Evolutionary conservation across 2,329 filamentous ascomycete species (phyloP).

Genomic region (Stemphylium vesicarium): DNA sequence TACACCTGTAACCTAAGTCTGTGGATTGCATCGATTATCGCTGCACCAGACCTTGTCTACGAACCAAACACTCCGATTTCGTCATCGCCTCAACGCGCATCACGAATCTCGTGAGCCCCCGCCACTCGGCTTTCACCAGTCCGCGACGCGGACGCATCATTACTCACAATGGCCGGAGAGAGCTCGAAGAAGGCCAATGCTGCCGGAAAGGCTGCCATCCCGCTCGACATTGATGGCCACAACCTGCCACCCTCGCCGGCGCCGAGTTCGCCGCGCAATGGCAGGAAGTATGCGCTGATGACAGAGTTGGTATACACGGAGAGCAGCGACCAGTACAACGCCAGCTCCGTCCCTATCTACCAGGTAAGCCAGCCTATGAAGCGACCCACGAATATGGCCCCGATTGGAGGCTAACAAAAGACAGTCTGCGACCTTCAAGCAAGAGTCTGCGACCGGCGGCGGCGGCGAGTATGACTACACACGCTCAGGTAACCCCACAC

Average conservation of each 20-base stretch:
- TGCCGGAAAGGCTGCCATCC: conserved; percentile 50
- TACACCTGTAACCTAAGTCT: conserved; percentile 1
- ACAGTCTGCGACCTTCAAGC: conserved; percentile 96
- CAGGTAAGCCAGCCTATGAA: conserved; percentile 61
- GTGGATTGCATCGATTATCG: neutral
- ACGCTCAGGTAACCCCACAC: conserved; percentile 93
- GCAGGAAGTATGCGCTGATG: conserved; percentile 88
- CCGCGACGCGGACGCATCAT: conserved; percentile 19
- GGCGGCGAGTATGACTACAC: conserved; percentile 96
- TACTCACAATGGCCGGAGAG: conserved; percentile 38
- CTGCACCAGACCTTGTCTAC: neutral
- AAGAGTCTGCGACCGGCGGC: conserved; percentile 77
- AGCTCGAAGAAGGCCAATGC: conserved; percentile 45
- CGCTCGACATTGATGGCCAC: conserved; percentile 48
- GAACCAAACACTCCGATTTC: conserved; percentile 7
- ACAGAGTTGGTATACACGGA: conserved; percentile 98
- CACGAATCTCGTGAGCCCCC: conserved; percentile 12
- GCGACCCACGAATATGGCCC: too few relatives aligned
- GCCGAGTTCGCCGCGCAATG: conserved; percentile 85
- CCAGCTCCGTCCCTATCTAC: conserved; percentile 96
- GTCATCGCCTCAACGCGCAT: conserved; percentile 26
- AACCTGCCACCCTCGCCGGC: conserved; percentile 71
- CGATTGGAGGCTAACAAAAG: conserved; percentile 19
- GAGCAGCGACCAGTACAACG: conserved; percentile 93
- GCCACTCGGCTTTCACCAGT: conserved; percentile 16